Evolutionary conservation across 2,329 filamentous ascomycete species (phyloP), one percentile per base, ranked within the genome.

Genomic region (Rhinocladiella similis): DNA sequence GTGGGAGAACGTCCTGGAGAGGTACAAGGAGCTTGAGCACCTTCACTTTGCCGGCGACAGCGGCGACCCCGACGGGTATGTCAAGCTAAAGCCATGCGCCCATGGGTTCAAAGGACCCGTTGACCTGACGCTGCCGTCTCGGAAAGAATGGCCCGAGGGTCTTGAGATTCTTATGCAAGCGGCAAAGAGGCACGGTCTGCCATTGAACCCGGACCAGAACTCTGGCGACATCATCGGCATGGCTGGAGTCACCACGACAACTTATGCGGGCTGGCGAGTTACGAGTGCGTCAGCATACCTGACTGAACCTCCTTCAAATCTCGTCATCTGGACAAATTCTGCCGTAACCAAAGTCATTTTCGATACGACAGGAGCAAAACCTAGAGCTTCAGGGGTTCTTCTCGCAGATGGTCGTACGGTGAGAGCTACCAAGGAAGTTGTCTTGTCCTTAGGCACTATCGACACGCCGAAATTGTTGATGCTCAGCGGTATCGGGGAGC

Each of bases 161-260:
- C 10, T 56, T 9, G 48, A 56, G 5, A 25, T 41, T 13, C 3
- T 56, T 1, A 36, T 46, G 19, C 38, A 41, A n/a, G 48, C 47
- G 2, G 41, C 41, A 3, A 16, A 80, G 54, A 65, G 80, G 33
- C 72, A 73, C 22, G 81, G 81, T 0, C 73, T 78, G 33, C 69
- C 74, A 0, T 59, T 77, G n/a, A 85, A 84, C 57, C 72, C 73
- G 0, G 82, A 85, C 60, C 74, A 81, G 33, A 85, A 85, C 58
- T 80, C 78, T 3, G 83, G 83, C 0, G 76, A 85, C 61, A 70
- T 85, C 29, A 83, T 83, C 2, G 77, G 84, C 70, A 77, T 85
- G 70, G 76, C 75, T 1, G 76, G 75, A 1, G 68, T 79, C 47
- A 64, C 75, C 10, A 78, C 82, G 58, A 81, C 81, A 12, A 72